Percentiles rank a stretch among this genome's conserved stretches.
These are phyloP conservation scores for Saitoella complicata DNA, from an alignment of 805 yeast species.

Conservation along the genomic window DNA sequence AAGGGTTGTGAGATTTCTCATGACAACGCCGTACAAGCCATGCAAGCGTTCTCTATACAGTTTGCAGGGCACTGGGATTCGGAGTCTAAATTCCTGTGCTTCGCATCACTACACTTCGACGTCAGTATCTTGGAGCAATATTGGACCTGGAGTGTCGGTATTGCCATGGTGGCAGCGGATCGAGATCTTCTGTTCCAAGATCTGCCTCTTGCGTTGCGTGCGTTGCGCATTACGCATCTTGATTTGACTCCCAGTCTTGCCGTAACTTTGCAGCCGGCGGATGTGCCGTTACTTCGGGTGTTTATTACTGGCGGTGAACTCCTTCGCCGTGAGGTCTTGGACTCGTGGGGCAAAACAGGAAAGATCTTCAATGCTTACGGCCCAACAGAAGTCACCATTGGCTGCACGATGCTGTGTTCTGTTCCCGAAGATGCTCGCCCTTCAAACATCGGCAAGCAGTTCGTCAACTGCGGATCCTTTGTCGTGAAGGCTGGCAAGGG, in stretches of 20 bases:
- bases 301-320: slow-evolving; percentile 18
- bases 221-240: slow-evolving; percentile 12
- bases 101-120: slow-evolving; percentile 18
- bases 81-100: slow-evolving; percentile 11
- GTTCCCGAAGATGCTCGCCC: slow-evolving; percentile 13
- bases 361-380: slow-evolving; percentile 16
- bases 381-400: slow-evolving; percentile 17
- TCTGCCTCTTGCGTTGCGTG: slow-evolving; percentile 7
- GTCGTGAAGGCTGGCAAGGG: slow-evolving; percentile 8
- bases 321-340: slow-evolving; percentile 14
- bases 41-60: slow-evolving; percentile 14
- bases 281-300: slow-evolving; percentile 14
- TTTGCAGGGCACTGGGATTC: slow-evolving; percentile 8
- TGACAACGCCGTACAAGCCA: slow-evolving; percentile 15
- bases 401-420: slow-evolving; percentile 12
- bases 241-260: slow-evolving; percentile 32
- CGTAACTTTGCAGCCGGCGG: slow-evolving; percentile 73
- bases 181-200: slow-evolving; percentile 13
- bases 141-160: slow-evolving; percentile 17
- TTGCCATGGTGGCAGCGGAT: slow-evolving; percentile 13
- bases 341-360: slow-evolving; percentile 14
- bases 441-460: slow-evolving; percentile 15
- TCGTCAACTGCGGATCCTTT: slow-evolving; percentile 13
- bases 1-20: slow-evolving; percentile 17
- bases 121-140: slow-evolving; percentile 17